Percentiles rank a stretch among this genome's conserved stretches.
phyloP scores from a whole-genome alignment of 2,329 filamentous ascomycete species.

The Colletotrichum tabaci region DNA sequence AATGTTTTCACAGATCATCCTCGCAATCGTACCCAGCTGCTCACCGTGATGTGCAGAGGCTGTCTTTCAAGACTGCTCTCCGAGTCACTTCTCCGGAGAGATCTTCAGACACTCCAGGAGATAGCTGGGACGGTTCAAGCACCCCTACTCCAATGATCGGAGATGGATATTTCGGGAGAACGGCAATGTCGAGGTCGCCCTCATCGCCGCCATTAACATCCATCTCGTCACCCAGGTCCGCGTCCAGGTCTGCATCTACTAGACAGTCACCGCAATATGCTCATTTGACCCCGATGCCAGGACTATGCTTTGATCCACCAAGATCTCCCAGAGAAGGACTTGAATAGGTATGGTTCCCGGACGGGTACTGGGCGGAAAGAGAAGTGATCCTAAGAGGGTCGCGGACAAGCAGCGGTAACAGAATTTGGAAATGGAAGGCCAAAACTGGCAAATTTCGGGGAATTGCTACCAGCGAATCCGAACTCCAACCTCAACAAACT shows the following conservation, averaged over 20 bases:
- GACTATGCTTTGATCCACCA: conserved; percentile 64
- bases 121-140: conserved; percentile 41
- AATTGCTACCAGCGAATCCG: conserved; percentile 51
- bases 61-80: conserved; percentile 41
- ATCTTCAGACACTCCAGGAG: conserved; percentile 9
- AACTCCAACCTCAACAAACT: conserved; percentile 30
- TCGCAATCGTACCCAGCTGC: conserved; percentile 12
- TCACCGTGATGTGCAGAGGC: conserved; percentile 19
- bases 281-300: background rate
- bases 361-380: conserved; percentile 76
- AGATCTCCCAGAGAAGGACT: conserved; percentile 67
- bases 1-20: conserved; percentile 13
- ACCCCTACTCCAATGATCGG: conserved; percentile 30
- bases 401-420: conserved; percentile 52
- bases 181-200: background rate
- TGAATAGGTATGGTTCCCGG: conserved; percentile 76
- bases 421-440: conserved; percentile 59
- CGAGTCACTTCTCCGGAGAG: conserved; percentile 21
- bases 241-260: conserved; percentile 1
- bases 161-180: conserved; percentile 36
- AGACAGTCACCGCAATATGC: background rate
- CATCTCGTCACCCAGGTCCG: background rate
- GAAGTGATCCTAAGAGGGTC: conserved; percentile 49
- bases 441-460: conserved; percentile 52
- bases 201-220: background rate